These are phyloP conservation scores for Claviceps cyperi DNA, from an alignment of 2,329 filamentous ascomycete species.

Conservation along the genomic window DNA sequence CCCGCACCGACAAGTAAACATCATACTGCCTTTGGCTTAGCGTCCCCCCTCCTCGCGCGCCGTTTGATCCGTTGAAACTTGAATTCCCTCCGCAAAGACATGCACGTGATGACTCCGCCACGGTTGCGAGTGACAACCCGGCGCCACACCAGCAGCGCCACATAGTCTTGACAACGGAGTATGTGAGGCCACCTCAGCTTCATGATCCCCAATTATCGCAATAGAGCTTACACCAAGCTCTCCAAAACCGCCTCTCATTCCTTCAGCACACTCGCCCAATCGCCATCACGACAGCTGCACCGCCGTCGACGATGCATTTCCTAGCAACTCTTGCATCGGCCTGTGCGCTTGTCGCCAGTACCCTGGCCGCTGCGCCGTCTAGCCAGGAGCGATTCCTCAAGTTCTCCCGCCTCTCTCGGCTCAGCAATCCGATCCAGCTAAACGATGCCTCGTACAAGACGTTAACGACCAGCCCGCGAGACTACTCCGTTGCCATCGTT, in stretches of 20 bases:
- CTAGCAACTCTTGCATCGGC: slow-evolving; percentile 47
- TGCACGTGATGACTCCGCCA: slow-evolving; percentile 2
- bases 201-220: slow-evolving; percentile 7
- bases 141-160: background rate
- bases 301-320: slow-evolving; percentile 48
- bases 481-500: slow-evolving; percentile 71
- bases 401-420: slow-evolving; percentile 54
- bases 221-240: slow-evolving; percentile 9
- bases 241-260: background rate
- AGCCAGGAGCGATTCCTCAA: slow-evolving; percentile 51
- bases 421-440: slow-evolving; percentile 58
- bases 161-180: background rate
- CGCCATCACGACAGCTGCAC: slow-evolving; percentile 5
- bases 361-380: slow-evolving; percentile 50
- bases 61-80: background rate
- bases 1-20: slow-evolving; percentile 16
- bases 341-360: slow-evolving; percentile 45
- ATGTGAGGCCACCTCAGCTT: slow-evolving; percentile 22
- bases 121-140: background rate
- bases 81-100: background rate
- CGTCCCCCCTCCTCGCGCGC: background rate
- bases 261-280: slow-evolving; percentile 4
- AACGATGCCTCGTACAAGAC: slow-evolving; percentile 61
- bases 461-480: slow-evolving; percentile 61
- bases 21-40: slow-evolving; percentile 14